Base-by-base conservation (phyloP, 2,329 filamentous ascomycete species). In the Colletotrichum sp. region DNA sequence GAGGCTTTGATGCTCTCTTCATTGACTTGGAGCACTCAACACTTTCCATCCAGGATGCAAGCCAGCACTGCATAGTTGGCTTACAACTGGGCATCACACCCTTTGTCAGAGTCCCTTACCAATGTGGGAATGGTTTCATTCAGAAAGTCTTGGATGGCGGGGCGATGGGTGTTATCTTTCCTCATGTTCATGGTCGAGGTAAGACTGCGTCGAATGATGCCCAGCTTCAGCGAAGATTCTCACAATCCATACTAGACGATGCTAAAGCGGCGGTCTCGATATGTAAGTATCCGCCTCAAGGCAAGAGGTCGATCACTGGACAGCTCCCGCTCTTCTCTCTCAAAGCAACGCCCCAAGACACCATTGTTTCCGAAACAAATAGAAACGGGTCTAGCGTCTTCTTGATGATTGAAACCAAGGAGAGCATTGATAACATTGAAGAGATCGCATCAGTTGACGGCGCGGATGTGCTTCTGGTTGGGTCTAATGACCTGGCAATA, bases 11-110 rank as follows among this genome's bases (percentile, higher is more conserved):
- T 66, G 76, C 81, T 8, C 77, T 86, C 0, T 86, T 86, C 77
- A 85, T 86, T 72, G 85, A 86, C 44, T 78, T 86, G 8, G 84
- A 86, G 76, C 84, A 86, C 61, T 82, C 82, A 6, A 78, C 78
- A 5, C 75, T 86, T 6, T 82, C 82, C 0, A 65, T 84, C 5
- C 77, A 79, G 22, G 80, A 84, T 28, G 80, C 80, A 3, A 81
- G 80, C 72, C 79, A 80, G 19, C 77, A 84, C 2, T 83, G 81
- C 71, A 79, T 75, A 5, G 78, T 80, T 1, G 82, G 79, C 0
- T 75, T 83, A 8, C 71, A 63, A 8, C 6, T 67, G 7, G 71
- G 71, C 4, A 28, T 75, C 4, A 77, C 80, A 6, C 80, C 79
- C 9, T 80, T 81, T 2, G 79, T 80, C 5, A 78, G 80, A 3